These are phyloP conservation scores for Mimosa bimucronata DNA, from an alignment of 306 rosid genomes.

Conservation along the genomic window DNA sequence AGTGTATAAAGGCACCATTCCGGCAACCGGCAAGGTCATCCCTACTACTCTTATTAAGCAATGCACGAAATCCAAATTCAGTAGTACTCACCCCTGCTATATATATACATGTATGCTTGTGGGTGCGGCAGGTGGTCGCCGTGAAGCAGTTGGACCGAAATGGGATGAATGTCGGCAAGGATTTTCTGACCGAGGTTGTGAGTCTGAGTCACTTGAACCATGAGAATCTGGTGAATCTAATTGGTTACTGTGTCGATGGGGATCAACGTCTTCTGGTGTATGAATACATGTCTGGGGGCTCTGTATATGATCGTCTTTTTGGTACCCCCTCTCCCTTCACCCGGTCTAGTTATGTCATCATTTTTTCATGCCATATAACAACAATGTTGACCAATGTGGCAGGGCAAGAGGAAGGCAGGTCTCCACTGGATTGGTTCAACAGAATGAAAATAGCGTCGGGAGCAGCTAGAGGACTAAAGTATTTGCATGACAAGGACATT, in stretches of 20 bases:
- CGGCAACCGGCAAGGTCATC: constrained; percentile 67
- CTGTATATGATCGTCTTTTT: constrained; percentile 65
- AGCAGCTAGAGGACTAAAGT: constrained; percentile 74
- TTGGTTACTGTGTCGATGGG: constrained; percentile 95
- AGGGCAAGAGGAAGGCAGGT: neutral
- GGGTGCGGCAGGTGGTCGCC: constrained; percentile 61
- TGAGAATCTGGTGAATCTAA: constrained; percentile 72
- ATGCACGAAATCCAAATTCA: no score
- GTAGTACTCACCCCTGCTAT: neutral
- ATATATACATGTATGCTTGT: neutral
- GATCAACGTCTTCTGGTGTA: constrained; percentile 92
- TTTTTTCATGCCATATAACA: neutral
- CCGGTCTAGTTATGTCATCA: neutral
- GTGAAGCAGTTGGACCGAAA: constrained; percentile 91
- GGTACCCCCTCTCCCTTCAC: constrained; percentile 46
- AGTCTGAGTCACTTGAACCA: constrained; percentile 60
- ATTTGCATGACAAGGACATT: constrained; percentile 73
- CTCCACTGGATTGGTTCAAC: constrained; percentile 66
- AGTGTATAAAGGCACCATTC: constrained; percentile 73
- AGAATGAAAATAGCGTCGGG: constrained; percentile 76
- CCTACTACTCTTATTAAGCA: neutral
- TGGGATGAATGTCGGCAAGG: constrained; percentile 64
- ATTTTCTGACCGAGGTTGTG: constrained; percentile 64
- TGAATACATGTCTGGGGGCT: constrained; percentile 56
- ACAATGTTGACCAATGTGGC: neutral